These are phyloP conservation scores for Magnusiomyces suaveolens DNA, from an alignment of 1,139 yeast genomes.

Conservation along the genomic window DNA sequence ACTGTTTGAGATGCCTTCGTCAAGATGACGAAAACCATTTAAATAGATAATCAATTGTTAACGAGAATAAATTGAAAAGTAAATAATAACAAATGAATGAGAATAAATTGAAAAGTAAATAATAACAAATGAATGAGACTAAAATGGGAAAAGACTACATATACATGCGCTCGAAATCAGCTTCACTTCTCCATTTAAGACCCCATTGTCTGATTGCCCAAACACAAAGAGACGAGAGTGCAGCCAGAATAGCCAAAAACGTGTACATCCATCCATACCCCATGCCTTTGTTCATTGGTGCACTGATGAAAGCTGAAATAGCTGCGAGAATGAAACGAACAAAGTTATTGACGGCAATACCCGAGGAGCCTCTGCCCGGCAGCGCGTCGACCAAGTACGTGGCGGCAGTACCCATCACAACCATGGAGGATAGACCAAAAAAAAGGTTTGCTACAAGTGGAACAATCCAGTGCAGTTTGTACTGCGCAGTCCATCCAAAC, in stretches of 20 bases:
- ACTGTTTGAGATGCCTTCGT: too few relatives aligned
- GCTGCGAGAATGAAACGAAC: constrained; percentile 69
- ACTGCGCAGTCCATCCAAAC: constrained; percentile 74
- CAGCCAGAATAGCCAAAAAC: constrained; percentile 43
- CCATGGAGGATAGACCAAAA: constrained; percentile 77
- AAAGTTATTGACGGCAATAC: constrained; percentile 73
- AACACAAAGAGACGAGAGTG: constrained; percentile 39
- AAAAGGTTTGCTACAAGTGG: constrained; percentile 70
- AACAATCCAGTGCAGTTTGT: constrained; percentile 59
- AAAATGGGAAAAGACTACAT: not conserved
- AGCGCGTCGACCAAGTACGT: constrained; percentile 77
- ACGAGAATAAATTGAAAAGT: not conserved
- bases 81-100: too few relatives aligned
- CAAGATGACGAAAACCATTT: too few relatives aligned
- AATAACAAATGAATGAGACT: not conserved
- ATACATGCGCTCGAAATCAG: constrained; percentile 42
- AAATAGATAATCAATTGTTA: too few relatives aligned
- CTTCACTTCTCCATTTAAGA: constrained; percentile 52
- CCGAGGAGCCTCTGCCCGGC: constrained; percentile 86
- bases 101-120: not conserved
- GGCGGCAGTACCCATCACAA: constrained; percentile 69
- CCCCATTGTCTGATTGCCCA: constrained; percentile 50
- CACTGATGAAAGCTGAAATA: constrained; percentile 62
- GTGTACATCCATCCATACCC: constrained; percentile 65
- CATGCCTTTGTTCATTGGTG: constrained; percentile 50